phyloP scores from a whole-genome alignment of 2,329 filamentous ascomycete genomes.

The Coleophoma cylindrospora region DNA sequence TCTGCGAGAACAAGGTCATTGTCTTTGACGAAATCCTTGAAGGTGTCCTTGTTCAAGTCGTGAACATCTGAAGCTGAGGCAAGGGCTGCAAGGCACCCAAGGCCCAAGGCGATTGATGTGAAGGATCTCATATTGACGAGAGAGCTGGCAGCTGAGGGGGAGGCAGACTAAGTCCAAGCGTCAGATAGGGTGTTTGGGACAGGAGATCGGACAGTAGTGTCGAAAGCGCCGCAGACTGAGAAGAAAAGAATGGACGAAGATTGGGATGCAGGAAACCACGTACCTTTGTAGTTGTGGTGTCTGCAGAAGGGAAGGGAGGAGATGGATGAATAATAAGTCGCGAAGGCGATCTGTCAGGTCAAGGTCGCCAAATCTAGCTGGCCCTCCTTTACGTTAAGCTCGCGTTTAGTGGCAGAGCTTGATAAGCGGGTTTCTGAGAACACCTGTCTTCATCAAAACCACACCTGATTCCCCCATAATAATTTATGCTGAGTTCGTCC shows the following conservation, averaged over 20 bases:
- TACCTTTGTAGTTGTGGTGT: neutral
- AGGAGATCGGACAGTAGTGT: neutral
- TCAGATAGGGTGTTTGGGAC: slow-evolving; percentile 1
- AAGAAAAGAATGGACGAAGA: too few species aligned
- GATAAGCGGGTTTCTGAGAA: neutral
- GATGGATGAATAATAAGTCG: neutral
- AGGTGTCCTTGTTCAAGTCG: slow-evolving; percentile 80
- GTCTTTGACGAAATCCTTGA: slow-evolving; percentile 77
- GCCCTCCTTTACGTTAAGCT: neutral
- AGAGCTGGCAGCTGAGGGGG: neutral
- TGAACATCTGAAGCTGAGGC: slow-evolving; percentile 76
- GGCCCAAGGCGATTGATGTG: slow-evolving; percentile 23
- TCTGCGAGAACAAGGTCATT: slow-evolving; percentile 91
- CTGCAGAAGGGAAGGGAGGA: neutral
- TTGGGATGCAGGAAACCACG: too few species aligned
- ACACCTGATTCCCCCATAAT: too few species aligned
- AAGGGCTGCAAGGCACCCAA: slow-evolving; percentile 36
- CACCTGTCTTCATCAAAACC: neutral
- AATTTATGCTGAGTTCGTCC: too few species aligned
- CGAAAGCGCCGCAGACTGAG: neutral
- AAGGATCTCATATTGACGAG: slow-evolving; percentile 24
- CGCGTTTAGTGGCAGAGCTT: neutral
- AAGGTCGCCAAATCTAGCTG: slow-evolving; percentile 3
- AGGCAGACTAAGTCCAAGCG: slow-evolving; percentile 8
- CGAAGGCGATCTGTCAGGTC: neutral